Evolutionary conservation across 2,329 filamentous ascomycete genomes (phyloP), one percentile per base, ranked within the genome.

Genomic region (Fusarium nurragi): DNA sequence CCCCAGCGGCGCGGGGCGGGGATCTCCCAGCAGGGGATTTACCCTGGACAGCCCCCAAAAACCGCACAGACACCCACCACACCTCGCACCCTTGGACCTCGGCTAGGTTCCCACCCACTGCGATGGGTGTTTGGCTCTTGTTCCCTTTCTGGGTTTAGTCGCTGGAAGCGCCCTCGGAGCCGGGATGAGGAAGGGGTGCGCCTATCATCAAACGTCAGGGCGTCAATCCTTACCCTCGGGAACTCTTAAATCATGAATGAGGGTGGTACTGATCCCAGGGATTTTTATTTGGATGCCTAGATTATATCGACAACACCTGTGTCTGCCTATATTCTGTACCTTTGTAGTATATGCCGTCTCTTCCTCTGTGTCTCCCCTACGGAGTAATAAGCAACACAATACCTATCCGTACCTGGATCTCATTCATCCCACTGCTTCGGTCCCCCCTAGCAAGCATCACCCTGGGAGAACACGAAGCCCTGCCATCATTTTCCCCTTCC

Each of bases 361-460:
- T 48, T 54, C 12, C 50, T 54, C 23, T 52, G 36, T 37, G 30
- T 34, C 26, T 18, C 23, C 32, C 30, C 34, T 36, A n/a, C n/a
- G n/a, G n/a, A n/a, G n/a, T n/a, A n/a, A n/a, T n/a, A 44, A 59
- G 34, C 26, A 51, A 37, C 21, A 41, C 43, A 64, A 55, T 28
- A 28, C 60, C 64, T 44, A 50, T 37, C 32, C 54, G n/a, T n/a
- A n/a, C n/a, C n/a, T n/a, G n/a, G n/a, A 57, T 66, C 67, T 58
- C 62, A 54, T 62, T 52, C 36, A 62, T 67, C 64, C 66, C 62
- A 50, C 58, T 56, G 62, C 61, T 61, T 43, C 59, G 67, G 67
- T 65, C 60, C 56, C 60, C 56, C 40, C 49, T 48, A 54, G 55
- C 67, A 65, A 62, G 67, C 67, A 70, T 69, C 43, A 69, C 57